Conservation (phyloP, 106 monocot genomes). For the Xerophyta viscosa region DNA sequence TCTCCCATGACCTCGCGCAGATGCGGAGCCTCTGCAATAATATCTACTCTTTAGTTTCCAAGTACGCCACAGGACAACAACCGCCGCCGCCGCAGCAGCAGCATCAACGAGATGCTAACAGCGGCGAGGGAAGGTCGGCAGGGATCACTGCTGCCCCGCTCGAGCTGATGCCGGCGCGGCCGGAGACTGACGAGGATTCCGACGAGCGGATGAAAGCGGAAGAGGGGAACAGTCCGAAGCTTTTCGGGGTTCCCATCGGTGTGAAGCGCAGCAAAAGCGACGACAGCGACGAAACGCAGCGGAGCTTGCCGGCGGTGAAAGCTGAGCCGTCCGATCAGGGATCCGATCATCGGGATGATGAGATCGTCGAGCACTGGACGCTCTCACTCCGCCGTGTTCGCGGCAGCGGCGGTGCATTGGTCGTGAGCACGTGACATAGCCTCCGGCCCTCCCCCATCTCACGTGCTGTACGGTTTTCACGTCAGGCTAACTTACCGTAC, state of each 20-base stretch:
- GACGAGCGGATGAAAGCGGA: conserved; percentile 1
- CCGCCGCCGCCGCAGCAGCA: background rate
- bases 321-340: conserved; percentile 4
- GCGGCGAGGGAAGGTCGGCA: background rate
- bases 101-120: background rate
- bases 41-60: conserved; percentile 6
- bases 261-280: conserved; percentile 1
- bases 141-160: background rate
- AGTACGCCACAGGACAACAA: background rate
- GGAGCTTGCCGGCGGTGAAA: background rate
- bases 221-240: conserved; percentile 4
- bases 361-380: background rate
- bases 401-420: background rate
- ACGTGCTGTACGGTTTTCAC: no score
- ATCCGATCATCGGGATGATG: background rate
- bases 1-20: conserved; percentile 13
- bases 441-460: no score
- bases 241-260: conserved; percentile 17
- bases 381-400: background rate
- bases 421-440: background rate
- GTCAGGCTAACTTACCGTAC: no score
- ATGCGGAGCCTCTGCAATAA: conserved; percentile 10
- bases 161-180: background rate
- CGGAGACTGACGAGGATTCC: background rate
- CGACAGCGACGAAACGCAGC: background rate